Evolutionary conservation across 805 yeast genomes (phyloP).

Genomic region (Candida michaelii): DNA sequence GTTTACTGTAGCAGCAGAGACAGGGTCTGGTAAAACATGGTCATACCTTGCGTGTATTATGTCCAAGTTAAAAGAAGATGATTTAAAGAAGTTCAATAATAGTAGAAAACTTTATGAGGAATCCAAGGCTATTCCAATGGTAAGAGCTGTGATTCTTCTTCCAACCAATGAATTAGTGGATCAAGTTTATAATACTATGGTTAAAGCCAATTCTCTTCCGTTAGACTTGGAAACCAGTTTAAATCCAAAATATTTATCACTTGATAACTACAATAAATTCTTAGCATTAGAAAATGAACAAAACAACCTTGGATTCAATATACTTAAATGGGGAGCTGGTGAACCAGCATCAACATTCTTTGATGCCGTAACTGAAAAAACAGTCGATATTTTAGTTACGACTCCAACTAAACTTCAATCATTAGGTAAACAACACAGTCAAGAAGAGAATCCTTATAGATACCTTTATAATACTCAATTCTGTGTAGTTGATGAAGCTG

Average conservation of each 20-base stretch:
- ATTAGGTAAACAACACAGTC: constrained; percentile 22
- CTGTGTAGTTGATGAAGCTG: constrained; percentile 90
- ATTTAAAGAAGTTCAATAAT: constrained; percentile 28
- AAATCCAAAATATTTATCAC: constrained; percentile 14
- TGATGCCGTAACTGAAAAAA: constrained; percentile 38
- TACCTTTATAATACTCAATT: constrained; percentile 49
- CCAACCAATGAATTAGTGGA: constrained; percentile 89
- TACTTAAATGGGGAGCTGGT: constrained; percentile 63
- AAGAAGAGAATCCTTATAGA: constrained; percentile 37
- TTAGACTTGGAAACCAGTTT: constrained; percentile 23
- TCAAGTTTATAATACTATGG: constrained; percentile 61
- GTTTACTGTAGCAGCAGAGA: constrained; percentile 89
- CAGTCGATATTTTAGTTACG: constrained; percentile 78
- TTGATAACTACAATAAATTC: constrained; percentile 21
- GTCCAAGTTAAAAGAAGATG: constrained; percentile 63
- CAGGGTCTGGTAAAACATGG: constrained; percentile 96
- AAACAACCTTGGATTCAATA: constrained; percentile 39
- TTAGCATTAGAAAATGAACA: constrained; percentile 23
- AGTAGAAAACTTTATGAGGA: constrained; percentile 20
- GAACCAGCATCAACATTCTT: constrained; percentile 55
- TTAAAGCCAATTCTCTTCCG: constrained; percentile 25
- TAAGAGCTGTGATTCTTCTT: constrained; percentile 73
- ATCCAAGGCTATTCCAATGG: constrained; percentile 29
- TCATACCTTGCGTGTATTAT: constrained; percentile 80
- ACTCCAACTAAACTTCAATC: constrained; percentile 77